Evolutionary conservation across 495 filamentous ascomycete genomes (phyloP).

Genomic region (Xylaria longipes): DNA sequence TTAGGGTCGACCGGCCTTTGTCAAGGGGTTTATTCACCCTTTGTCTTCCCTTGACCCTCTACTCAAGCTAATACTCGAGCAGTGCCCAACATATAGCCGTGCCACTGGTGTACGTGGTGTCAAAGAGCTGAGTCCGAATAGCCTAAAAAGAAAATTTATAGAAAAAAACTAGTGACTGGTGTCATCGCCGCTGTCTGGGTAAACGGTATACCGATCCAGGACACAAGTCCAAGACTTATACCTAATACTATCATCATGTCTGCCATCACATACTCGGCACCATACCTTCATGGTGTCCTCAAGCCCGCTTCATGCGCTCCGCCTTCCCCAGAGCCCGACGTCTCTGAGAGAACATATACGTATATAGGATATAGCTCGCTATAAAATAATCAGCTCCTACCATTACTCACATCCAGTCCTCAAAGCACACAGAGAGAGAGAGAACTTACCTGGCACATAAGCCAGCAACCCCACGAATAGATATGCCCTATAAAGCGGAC

Average conservation of each 20-base stretch:
- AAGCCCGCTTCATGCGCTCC: neutral
- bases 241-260: neutral
- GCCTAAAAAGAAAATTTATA: too few species aligned
- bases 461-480: conserved; percentile 18
- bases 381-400: neutral
- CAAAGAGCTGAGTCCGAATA: neutral
- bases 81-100: neutral
- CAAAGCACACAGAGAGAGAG: neutral
- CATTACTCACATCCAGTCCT: neutral
- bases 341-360: conserved; percentile 22
- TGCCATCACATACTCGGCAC: neutral
- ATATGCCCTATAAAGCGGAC: conserved; percentile 9
- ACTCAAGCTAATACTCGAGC: neutral
- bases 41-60: neutral
- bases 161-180: neutral
- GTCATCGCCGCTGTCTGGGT: neutral
- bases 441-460: conserved; percentile 20
- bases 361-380: conserved; percentile 26
- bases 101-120: neutral
- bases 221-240: neutral
- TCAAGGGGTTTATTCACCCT: neutral
- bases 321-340: conserved; percentile 3
- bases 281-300: neutral
- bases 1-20: neutral
- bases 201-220: neutral